Percentiles rank a stretch among this genome's conserved stretches.
phyloP scores from a whole-genome alignment of 2,329 filamentous ascomycete genomes.

The Aureobasidium sp. region DNA sequence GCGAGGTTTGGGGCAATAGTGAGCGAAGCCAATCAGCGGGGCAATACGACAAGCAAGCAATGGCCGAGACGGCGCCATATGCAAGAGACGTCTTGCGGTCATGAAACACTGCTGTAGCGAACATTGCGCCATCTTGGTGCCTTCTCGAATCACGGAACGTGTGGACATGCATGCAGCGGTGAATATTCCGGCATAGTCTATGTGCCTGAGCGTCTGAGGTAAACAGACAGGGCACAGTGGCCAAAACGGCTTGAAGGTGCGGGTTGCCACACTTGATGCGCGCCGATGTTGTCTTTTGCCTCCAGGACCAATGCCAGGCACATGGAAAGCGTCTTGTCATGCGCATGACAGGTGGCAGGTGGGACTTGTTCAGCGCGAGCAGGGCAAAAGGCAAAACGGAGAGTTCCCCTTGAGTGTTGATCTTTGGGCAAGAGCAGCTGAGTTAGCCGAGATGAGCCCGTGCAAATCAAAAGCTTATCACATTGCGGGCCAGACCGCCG shows the following conservation, averaged over 20 bases:
- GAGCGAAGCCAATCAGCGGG: neutral
- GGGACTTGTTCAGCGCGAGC: neutral
- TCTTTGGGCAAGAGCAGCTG: neutral
- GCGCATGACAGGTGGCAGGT: neutral
- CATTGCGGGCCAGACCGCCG: neutral
- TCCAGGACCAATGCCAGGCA: neutral
- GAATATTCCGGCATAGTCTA: neutral
- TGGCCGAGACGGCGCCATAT: neutral
- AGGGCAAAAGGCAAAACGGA: neutral
- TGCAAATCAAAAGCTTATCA: slow-evolving; percentile 1
- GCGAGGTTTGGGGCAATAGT: neutral
- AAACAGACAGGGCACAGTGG: neutral
- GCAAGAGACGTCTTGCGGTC: neutral
- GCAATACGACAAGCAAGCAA: neutral
- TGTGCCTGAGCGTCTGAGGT: too few relatives aligned
- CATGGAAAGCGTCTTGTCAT: too few relatives aligned
- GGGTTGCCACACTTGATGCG: neutral
- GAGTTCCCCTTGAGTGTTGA: neutral
- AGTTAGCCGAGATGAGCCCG: slow-evolving; percentile 1
- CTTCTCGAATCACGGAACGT: slow-evolving; percentile 6
- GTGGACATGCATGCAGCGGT: neutral
- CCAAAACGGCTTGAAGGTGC: too few relatives aligned
- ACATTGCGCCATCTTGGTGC: neutral
- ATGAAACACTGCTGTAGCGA: too few relatives aligned
- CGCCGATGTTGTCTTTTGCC: neutral